Evolutionary conservation across 441 rosid genomes (phyloP).

Genomic region (Viola pubescens): DNA sequence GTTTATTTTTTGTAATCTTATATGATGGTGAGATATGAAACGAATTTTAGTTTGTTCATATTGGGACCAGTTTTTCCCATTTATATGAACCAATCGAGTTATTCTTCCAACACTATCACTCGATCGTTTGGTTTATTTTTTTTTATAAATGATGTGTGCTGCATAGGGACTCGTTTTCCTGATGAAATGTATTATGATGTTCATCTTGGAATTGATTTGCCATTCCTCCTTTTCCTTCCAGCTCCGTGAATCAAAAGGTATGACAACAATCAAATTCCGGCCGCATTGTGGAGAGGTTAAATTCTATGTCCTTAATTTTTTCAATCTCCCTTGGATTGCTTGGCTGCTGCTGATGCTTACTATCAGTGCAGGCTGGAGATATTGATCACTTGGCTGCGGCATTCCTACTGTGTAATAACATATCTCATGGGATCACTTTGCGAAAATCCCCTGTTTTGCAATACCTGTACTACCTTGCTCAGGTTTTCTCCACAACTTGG

Average conservation of each 20-base stretch:
- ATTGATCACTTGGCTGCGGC: constrained; percentile 74
- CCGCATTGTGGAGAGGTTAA: constrained; percentile 76
- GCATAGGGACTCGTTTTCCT: too few relatives aligned
- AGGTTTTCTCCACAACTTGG: constrained; percentile 33
- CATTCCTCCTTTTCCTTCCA: constrained; percentile 22
- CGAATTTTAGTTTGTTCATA: too few relatives aligned
- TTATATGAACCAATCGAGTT: too few relatives aligned
- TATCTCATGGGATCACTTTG: constrained; percentile 69
- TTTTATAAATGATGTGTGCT: too few relatives aligned
- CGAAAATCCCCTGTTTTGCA: constrained; percentile 73
- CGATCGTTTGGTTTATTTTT: too few relatives aligned
- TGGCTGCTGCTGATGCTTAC: constrained; percentile 14
- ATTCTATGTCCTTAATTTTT: constrained; percentile 7
- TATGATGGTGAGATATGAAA: too few relatives aligned
- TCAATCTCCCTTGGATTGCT: constrained; percentile 3
- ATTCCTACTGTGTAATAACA: constrained; percentile 54
- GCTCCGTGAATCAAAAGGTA: constrained; percentile 76
- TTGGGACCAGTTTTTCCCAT: too few relatives aligned
- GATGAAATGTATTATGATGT: not conserved
- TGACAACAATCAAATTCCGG: constrained; percentile 62
- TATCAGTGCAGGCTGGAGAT: constrained; percentile 56
- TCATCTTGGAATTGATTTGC: constrained; percentile 10
- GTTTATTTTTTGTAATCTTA: too few relatives aligned
- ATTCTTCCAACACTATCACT: too few relatives aligned
- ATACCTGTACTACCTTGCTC: constrained; percentile 64